Evolutionary conservation across 441 rosid genomes (phyloP).

Genomic region (Dalechampia spathulata): DNA sequence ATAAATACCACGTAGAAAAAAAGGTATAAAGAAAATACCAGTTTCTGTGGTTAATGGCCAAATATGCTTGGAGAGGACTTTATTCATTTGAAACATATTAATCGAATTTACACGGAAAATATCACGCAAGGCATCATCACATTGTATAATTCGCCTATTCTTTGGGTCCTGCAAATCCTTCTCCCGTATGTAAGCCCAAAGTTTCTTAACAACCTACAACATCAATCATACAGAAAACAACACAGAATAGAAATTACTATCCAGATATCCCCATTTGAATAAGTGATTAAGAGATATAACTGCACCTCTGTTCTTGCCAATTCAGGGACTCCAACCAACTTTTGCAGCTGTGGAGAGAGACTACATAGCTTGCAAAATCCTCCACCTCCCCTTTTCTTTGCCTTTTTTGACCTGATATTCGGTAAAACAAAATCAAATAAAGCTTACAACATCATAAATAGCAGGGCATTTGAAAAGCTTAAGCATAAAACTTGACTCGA

Average conservation of each 20-base stretch:
- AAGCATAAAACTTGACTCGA: too few relatives aligned
- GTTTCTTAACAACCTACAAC: slow-evolving; percentile 49
- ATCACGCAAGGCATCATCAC: slow-evolving; percentile 37
- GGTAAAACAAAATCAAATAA: slow-evolving; percentile 1
- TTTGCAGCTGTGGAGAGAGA: slow-evolving; percentile 80
- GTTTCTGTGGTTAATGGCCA: slow-evolving; percentile 38
- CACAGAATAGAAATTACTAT: background rate
- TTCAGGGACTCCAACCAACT: slow-evolving; percentile 52
- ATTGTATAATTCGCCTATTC: slow-evolving; percentile 37
- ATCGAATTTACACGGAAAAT: slow-evolving; percentile 43
- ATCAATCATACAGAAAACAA: background rate
- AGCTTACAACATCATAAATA: background rate
- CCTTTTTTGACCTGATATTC: slow-evolving; percentile 40
- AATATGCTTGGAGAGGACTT: slow-evolving; percentile 50
- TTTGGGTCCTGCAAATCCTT: slow-evolving; percentile 56
- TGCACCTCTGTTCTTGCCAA: slow-evolving; percentile 76
- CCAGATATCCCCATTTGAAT: too few relatives aligned
- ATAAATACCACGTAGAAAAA: background rate
- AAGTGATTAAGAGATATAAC: background rate
- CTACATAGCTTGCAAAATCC: slow-evolving; percentile 70
- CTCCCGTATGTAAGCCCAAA: slow-evolving; percentile 50
- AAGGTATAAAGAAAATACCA: slow-evolving; percentile 26
- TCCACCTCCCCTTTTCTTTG: slow-evolving; percentile 65
- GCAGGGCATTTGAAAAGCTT: background rate
- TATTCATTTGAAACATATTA: slow-evolving; percentile 62